Evolutionary conservation across 2,329 filamentous ascomycete genomes (phyloP), one percentile per base, ranked within the genome.

Genomic region (Ramichloridium luteum): DNA sequence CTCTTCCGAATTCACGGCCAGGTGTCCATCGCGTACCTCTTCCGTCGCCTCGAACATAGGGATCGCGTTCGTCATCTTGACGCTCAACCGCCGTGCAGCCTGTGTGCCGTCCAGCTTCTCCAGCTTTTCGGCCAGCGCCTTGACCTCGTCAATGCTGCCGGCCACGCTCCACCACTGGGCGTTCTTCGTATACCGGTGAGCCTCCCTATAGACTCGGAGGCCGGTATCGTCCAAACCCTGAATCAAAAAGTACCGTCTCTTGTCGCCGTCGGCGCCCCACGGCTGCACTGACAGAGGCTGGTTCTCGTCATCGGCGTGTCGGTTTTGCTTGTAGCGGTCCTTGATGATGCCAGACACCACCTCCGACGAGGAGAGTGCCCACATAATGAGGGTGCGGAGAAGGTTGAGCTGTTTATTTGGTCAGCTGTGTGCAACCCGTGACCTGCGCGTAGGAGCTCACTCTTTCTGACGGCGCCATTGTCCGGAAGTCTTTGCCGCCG

Each of bases 181-280:
- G 27, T 80, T 72, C 49, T 72, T 72, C 17, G 78, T 70, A 4
- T 76, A 75, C 9, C 83, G 80, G 49, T 93, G 92, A 58, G 82
- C 88, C 59, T 98, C 90, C 32, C 90, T 73, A 56, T 98, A 98
- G 27, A 98, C 72, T 40, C 90, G 74, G 57, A 98, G 98, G 40
- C 80, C 72, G 3, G 88, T 96, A 57, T 98, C 86, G 47, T 96
- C 88, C 45, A 83, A 73, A 9, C 90, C 90, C 59, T 98, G 90
- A 40, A 98, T 73, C 28, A 98, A 66, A 64, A 80, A 98, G 59
- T 96, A 98, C 37, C 85, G 77, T 34, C 90, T 77, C 64, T 90
- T 93, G 47, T 93, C 77, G 42, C 81, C 83, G 54, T 93, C 86
- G 9, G 74, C 71, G 6, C 86, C 86, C 86, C 86, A 94, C 4